These are phyloP conservation scores for Phytophthora melonis DNA, from an alignment of 352 stramenopile genomes.

Conservation along the genomic window DNA sequence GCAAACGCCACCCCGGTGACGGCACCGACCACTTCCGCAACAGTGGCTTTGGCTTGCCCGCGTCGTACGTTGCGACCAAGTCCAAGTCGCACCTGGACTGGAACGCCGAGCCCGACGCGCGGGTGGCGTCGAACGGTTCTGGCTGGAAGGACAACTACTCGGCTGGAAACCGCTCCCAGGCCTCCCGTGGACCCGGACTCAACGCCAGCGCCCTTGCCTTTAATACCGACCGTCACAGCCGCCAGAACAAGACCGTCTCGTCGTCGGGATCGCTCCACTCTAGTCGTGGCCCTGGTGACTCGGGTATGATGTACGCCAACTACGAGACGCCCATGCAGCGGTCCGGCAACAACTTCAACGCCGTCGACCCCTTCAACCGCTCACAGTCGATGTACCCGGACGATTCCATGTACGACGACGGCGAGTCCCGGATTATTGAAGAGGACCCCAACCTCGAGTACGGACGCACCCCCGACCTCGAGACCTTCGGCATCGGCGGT, in stretches of 20 bases:
- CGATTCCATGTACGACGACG: slow-evolving; percentile 46
- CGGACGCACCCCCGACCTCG: slow-evolving; percentile 50
- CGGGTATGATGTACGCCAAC: slow-evolving; percentile 44
- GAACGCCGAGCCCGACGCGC: slow-evolving; percentile 58
- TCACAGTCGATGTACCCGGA: slow-evolving; percentile 49
- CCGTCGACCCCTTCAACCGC: slow-evolving; percentile 30
- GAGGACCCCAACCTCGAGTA: slow-evolving; percentile 54
- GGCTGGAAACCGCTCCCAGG: slow-evolving; percentile 45
- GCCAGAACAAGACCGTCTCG: slow-evolving; percentile 70
- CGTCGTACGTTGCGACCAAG: slow-evolving; percentile 57
- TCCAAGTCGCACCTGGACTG: slow-evolving; percentile 70
- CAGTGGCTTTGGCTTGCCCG: slow-evolving; percentile 60
- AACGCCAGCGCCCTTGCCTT: slow-evolving; percentile 75
- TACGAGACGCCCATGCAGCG: slow-evolving; percentile 50
- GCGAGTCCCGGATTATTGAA: slow-evolving; percentile 42
- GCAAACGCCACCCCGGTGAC: slow-evolving; percentile 50
- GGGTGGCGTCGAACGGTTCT: slow-evolving; percentile 34
- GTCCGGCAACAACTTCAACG: slow-evolving; percentile 32
- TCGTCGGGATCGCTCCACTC: slow-evolving; percentile 66
- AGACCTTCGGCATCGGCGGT: slow-evolving; percentile 51
- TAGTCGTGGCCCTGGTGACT: slow-evolving; percentile 37
- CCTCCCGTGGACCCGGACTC: slow-evolving; percentile 55
- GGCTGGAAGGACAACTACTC: slow-evolving; percentile 63
- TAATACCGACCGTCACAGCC: slow-evolving; percentile 57
- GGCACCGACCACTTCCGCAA: slow-evolving; percentile 64